Evolutionary conservation across 495 filamentous ascomycete genomes (phyloP).

Genomic region (Chaetomium fimeti): DNA sequence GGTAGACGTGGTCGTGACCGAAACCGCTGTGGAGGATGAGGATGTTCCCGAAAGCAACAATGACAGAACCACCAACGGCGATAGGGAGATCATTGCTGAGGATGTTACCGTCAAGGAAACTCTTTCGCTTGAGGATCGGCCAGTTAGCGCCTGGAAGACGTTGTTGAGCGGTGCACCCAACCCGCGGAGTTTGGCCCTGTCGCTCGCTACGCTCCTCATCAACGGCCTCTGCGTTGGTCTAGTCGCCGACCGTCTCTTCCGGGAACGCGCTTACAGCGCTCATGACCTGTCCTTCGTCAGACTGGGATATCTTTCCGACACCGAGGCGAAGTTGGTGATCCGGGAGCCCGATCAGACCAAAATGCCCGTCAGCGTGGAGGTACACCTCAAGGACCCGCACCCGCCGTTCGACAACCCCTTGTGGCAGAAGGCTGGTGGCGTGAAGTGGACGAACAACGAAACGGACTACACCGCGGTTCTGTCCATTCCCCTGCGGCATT

Average conservation of each 20-base stretch:
- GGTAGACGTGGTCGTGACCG: constrained; percentile 58
- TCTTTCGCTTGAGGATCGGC: constrained; percentile 41
- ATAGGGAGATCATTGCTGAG: constrained; percentile 38
- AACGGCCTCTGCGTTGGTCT: constrained; percentile 66
- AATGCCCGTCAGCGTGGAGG: constrained; percentile 68
- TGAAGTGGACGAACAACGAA: constrained; percentile 63
- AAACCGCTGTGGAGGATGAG: constrained; percentile 42
- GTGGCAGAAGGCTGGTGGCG: constrained; percentile 66
- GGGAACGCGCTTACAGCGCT: constrained; percentile 64
- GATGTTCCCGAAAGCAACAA: constrained; percentile 32
- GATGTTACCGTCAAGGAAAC: constrained; percentile 55
- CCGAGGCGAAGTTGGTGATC: constrained; percentile 74
- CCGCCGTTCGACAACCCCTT: constrained; percentile 47
- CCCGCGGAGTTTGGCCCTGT: constrained; percentile 57
- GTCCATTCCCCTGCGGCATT: constrained; percentile 51
- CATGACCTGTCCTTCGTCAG: constrained; percentile 80
- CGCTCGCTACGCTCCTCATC: constrained; percentile 62
- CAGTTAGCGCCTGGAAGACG: constrained; percentile 52
- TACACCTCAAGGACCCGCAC: constrained; percentile 49
- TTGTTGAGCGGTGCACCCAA: constrained; percentile 76
- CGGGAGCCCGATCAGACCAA: constrained; percentile 75
- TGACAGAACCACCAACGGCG: constrained; percentile 3
- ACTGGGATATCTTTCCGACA: constrained; percentile 80
- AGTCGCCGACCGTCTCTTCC: constrained; percentile 70
- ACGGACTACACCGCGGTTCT: constrained; percentile 80